phyloP scores from a whole-genome alignment of 2,329 filamentous ascomycete genomes.

The Geosmithia morbida region DNA sequence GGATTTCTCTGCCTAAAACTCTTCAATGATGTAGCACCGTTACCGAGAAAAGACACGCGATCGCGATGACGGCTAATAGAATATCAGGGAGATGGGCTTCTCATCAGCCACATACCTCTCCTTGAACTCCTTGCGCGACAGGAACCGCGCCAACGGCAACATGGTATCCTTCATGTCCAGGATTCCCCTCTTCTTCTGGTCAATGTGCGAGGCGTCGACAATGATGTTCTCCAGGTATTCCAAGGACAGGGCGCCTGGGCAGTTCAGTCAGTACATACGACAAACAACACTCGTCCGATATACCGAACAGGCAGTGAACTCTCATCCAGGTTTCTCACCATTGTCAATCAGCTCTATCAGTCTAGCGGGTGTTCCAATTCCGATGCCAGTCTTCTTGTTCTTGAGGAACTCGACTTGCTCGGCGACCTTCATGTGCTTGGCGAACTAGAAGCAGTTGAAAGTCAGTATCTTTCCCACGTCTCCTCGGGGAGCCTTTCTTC shows the following conservation, averaged over 20 bases:
- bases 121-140: conserved; percentile 58
- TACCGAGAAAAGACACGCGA: too few species aligned
- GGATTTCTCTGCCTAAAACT: too few species aligned
- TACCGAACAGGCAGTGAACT: too few species aligned
- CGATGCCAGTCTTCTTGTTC: conserved; percentile 60
- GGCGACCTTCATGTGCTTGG: conserved; percentile 92
- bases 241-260: conserved; percentile 49
- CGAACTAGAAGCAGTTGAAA: conserved; percentile 40
- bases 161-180: conserved; percentile 93
- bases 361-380: conserved; percentile 77
- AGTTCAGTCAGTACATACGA: not conserved
- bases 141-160: conserved; percentile 61
- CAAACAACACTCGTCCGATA: too few species aligned
- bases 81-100: conserved; percentile 45
- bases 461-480: not conserved
- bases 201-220: conserved; percentile 83
- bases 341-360: conserved; percentile 72
- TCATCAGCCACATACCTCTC: conserved; percentile 49
- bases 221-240: conserved; percentile 64
- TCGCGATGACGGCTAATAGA: conserved; percentile 33
- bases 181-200: conserved; percentile 86
- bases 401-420: conserved; percentile 70
- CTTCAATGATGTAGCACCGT: too few species aligned
- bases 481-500: not conserved
- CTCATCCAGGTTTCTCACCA: conserved; percentile 34